phyloP scores from a whole-genome alignment of 2,329 filamentous ascomycete genomes.

The Pseudogymnoascus sp. region DNA sequence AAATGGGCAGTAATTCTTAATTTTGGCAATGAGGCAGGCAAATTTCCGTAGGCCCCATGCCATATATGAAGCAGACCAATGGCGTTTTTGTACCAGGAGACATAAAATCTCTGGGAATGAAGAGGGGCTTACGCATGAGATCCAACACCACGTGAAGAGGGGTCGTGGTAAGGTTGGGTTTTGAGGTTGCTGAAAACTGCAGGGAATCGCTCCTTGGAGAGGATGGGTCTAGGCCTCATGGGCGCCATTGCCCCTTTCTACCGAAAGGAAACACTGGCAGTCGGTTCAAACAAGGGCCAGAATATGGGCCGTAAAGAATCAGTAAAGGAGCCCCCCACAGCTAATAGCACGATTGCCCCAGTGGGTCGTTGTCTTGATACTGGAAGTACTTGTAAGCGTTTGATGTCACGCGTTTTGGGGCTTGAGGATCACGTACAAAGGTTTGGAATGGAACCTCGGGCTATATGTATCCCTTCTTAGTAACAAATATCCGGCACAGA shows the following conservation, averaged over 20 bases:
- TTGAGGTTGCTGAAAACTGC: conserved; percentile 60
- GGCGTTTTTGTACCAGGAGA: neutral
- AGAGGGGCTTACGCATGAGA: conserved; percentile 47
- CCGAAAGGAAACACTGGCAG: neutral
- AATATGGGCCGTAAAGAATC: neutral
- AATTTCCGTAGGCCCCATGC: neutral
- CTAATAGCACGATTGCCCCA: neutral
- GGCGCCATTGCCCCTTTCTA: conserved; percentile 19
- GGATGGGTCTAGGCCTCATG: conserved; percentile 41
- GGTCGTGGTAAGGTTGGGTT: conserved; percentile 64
- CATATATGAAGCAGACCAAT: neutral
- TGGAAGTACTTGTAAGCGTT: neutral
- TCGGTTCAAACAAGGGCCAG: neutral
- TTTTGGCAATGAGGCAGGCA: neutral
- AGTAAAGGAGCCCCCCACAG: neutral
- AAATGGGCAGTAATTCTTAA: neutral
- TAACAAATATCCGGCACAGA: neutral
- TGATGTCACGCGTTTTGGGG: neutral
- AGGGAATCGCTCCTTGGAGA: conserved; percentile 65
- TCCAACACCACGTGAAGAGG: conserved; percentile 43
- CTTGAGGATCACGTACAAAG: neutral
- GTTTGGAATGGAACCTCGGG: neutral
- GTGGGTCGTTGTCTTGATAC: neutral
- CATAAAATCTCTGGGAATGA: neutral
- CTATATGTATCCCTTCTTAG: neutral